Evolutionary conservation across 2,329 filamentous ascomycete genomes (phyloP).

Genomic region (Botrytis pseudocinerea): DNA sequence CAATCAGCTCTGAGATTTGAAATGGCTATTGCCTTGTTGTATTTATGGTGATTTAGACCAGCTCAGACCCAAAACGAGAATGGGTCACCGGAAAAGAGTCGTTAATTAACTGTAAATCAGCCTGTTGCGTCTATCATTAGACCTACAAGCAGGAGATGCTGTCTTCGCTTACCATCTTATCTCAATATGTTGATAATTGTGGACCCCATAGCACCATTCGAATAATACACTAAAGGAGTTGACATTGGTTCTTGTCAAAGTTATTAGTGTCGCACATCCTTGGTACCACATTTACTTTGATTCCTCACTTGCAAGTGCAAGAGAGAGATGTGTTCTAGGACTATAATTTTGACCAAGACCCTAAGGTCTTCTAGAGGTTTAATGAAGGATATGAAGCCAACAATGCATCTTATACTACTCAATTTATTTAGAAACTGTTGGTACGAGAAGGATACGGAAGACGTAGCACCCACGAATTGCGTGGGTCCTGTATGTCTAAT

Average conservation of each 20-base stretch:
- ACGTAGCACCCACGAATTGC: too few relatives aligned
- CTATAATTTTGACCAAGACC: conserved; percentile 10
- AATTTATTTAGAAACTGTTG: conserved; percentile 11
- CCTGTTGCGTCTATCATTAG: neutral
- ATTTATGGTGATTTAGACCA: conserved; percentile 20
- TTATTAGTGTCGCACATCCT: conserved; percentile 24
- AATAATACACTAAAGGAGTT: conserved; percentile 13
- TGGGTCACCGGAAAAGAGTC: conserved; percentile 7
- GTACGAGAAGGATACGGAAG: too few relatives aligned
- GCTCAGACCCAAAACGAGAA: conserved; percentile 19
- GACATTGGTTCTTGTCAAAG: conserved; percentile 17
- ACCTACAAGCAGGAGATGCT: conserved; percentile 12
- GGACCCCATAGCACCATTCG: neutral
- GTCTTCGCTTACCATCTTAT: conserved; percentile 24
- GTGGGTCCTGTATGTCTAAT: too few relatives aligned
- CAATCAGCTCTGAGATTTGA: conserved; percentile 26
- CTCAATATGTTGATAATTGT: conserved; percentile 17
- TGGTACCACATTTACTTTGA: conserved; percentile 15
- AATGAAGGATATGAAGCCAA: conserved; percentile 13
- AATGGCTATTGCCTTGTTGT: conserved; percentile 15
- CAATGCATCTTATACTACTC: conserved; percentile 19
- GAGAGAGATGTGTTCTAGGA: conserved; percentile 19
- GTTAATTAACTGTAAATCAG: neutral
- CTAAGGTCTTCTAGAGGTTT: neutral
- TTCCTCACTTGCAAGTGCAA: neutral